Evolutionary conservation across 306 rosid genomes (phyloP), one percentile per base, ranked within the genome.

Genomic region (Begonia loranthoides): DNA sequence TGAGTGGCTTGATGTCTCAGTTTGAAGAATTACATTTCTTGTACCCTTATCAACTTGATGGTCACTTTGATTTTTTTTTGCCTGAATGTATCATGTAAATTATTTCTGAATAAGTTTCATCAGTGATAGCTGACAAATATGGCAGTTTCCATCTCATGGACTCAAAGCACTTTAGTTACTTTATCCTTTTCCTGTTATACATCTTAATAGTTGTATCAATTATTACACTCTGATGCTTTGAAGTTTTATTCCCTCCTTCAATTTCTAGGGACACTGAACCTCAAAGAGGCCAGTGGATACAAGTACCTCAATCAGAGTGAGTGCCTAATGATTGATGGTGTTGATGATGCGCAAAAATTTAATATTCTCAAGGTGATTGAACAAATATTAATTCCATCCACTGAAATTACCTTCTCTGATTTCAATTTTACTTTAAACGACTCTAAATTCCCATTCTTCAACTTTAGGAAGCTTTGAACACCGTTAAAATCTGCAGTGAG

Each of bases 291-390:
- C 62, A 66, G 84, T 6, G 79, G 76, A 55, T 83, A 80, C 78
- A 80, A 63, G 57, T 87, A 76, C 76, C 94, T 87, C 54, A 87
- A 70, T 64, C 94, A 83, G 34, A 87, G 94, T 63, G 84, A 70
- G 51, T 83, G 82, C 78, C 51, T 78, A 65, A 63, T 66, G 51
- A 76, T 87, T 67, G 78, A 71, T 56, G 82, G 94, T 36, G 78
- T 70, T 55, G 70, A 83, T 56, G 96, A 87, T 63, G 79, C 77
- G 52, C 58, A 46, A 57, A 78, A 67, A 52, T 86, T 92, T 56
- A 73, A 52, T 12, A 59, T 11, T 63, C 93, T 92, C 49, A 65
- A 53, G 93, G 99, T 86, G 78, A 74, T 52, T 41, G 51, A 38
- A 63, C 61, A 55, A 28, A 34, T 67, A n/a, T 34, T 57, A 57